Evolutionary conservation across 257 asterid genomes (phyloP).

Genomic region (Coffea eugenioides): DNA sequence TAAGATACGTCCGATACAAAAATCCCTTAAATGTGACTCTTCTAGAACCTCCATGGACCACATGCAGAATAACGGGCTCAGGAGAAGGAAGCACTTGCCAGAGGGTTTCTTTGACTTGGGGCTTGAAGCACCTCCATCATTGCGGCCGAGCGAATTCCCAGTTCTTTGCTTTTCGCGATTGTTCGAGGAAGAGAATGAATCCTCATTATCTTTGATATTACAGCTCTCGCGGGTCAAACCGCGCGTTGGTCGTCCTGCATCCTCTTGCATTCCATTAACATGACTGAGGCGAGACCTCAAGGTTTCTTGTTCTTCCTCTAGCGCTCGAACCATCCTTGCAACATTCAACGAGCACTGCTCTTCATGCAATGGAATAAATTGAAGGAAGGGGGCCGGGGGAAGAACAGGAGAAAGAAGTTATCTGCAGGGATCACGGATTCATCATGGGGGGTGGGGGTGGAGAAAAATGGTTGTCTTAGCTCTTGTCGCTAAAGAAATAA

Average conservation of each 20-base stretch:
- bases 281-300: constrained; percentile 7
- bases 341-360: background rate
- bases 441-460: background rate
- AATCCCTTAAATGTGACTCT: background rate
- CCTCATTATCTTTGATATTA: background rate
- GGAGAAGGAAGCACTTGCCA: constrained; percentile 25
- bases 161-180: background rate
- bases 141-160: too few species aligned
- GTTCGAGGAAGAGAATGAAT: background rate
- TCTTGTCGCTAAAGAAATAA: background rate
- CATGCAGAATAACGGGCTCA: background rate
- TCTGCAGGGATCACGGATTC: background rate
- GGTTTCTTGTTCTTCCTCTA: constrained; percentile 46
- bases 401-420: constrained; percentile 5
- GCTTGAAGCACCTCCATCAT: constrained; percentile 16
- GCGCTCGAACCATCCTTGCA: constrained; percentile 45
- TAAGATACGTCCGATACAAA: background rate
- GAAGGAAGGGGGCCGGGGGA: background rate
- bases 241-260: constrained; percentile 18
- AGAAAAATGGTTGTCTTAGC: background rate
- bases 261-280: constrained; percentile 38
- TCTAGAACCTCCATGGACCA: background rate
- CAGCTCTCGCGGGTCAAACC: constrained; percentile 16
- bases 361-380: background rate
- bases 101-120: constrained; percentile 31